These are phyloP conservation scores for Paramecium bursaria DNA, from an alignment of 73 alveolate genomes.

Conservation along the genomic window DNA sequence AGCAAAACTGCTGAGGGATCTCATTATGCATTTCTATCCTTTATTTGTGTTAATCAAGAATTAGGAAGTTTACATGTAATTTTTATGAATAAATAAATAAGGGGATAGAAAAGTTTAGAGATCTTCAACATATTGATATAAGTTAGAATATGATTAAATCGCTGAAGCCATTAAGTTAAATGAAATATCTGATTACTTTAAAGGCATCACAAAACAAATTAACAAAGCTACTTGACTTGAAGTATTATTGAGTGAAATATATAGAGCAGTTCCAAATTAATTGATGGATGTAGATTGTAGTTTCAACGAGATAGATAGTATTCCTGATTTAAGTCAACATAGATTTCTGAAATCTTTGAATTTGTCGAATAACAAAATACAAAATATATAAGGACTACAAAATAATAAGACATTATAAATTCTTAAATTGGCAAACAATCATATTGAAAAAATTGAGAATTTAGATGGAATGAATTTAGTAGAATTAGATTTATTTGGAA, in stretches of 20 bases:
- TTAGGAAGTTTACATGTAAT: slow-evolving; percentile 52
- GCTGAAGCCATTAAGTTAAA: slow-evolving; percentile 81
- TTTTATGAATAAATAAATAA: background rate
- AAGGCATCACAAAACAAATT: slow-evolving; percentile 89
- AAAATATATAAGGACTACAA: slow-evolving; percentile 81
- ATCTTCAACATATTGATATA: slow-evolving; percentile 80
- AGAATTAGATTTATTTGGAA: slow-evolving; percentile 74
- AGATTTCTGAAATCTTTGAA: slow-evolving; percentile 84
- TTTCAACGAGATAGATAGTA: slow-evolving; percentile 57
- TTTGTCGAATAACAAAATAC: slow-evolving; percentile 86
- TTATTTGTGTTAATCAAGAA: slow-evolving; percentile 59
- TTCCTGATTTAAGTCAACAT: slow-evolving; percentile 66
- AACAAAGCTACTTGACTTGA: slow-evolving; percentile 88
- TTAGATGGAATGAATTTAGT: slow-evolving; percentile 82
- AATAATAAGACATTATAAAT: slow-evolving; percentile 78
- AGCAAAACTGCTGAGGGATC: slow-evolving; percentile 72
- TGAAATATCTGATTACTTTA: slow-evolving; percentile 87
- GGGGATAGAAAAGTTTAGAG: slow-evolving; percentile 72
- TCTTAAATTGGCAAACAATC: slow-evolving; percentile 82
- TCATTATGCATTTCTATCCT: slow-evolving; percentile 69
- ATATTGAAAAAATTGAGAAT: slow-evolving; percentile 82
- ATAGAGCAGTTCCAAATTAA: slow-evolving; percentile 53
- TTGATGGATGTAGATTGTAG: slow-evolving; percentile 67
- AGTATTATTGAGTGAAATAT: slow-evolving; percentile 19
- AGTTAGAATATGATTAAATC: slow-evolving; percentile 83